A percentile compares a stretch with the other conserved stretches of the same genome.
These are phyloP conservation scores for Hericium rajendrae DNA, from an alignment of 768 basidiomycete genomes.

Conservation along the genomic window DNA sequence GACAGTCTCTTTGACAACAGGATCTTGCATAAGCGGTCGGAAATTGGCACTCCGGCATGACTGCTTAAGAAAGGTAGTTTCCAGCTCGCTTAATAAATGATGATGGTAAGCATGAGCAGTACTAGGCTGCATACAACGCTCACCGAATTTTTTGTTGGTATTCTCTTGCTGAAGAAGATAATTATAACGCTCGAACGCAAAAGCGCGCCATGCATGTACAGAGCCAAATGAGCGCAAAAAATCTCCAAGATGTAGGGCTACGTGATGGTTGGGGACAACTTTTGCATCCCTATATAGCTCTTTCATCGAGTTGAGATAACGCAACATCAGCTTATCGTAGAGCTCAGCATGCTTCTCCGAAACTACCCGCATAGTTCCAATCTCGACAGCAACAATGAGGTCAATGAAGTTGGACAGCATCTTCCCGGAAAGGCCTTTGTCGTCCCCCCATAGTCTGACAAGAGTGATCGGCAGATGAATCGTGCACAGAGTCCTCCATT, in stretches of 20 bases:
- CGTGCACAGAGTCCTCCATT: constrained; percentile 13
- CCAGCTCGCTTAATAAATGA: constrained; percentile 19
- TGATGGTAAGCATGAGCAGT: background rate
- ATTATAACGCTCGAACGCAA: constrained; percentile 27
- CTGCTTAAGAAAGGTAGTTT: constrained; percentile 19
- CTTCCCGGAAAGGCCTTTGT: background rate
- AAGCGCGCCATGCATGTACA: constrained; percentile 27
- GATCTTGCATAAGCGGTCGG: background rate
- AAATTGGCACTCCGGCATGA: background rate
- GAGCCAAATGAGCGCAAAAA: constrained; percentile 27
- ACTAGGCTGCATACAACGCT: background rate
- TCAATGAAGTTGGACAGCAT: constrained; percentile 19
- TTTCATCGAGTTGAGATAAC: constrained; percentile 23
- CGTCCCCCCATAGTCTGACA: constrained; percentile 12
- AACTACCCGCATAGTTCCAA: constrained; percentile 19
- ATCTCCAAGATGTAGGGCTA: constrained; percentile 27
- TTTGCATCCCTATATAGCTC: constrained; percentile 21
- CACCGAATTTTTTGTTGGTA: constrained; percentile 26
- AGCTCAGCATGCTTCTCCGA: constrained; percentile 13
- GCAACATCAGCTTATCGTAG: constrained; percentile 21
- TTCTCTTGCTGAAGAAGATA: constrained; percentile 21
- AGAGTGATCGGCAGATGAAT: constrained; percentile 14
- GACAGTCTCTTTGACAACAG: background rate
- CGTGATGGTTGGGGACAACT: constrained; percentile 29
- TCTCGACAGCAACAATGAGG: constrained; percentile 23